Evolutionary conservation across 202 grass and related monocot genomes (phyloP).

Genomic region (Bolboschoenoplectus hybrid): DNA sequence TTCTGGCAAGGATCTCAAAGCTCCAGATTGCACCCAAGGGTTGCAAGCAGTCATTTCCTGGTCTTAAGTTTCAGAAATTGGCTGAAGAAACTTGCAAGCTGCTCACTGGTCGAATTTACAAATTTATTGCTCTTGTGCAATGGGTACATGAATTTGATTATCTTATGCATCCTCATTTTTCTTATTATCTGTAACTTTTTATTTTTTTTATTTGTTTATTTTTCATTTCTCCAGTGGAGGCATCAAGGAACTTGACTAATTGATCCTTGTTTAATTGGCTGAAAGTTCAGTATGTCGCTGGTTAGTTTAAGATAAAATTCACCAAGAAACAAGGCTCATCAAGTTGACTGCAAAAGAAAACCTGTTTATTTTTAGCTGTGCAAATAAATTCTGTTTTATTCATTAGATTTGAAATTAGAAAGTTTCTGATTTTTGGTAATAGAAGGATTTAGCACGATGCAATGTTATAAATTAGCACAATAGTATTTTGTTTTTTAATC

Average conservation of each 20-base stretch:
- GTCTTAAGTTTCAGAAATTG: constrained; percentile 78
- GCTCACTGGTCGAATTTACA: constrained; percentile 72
- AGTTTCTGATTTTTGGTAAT: neutral
- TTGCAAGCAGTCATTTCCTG: constrained; percentile 54
- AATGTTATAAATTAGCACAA: neutral
- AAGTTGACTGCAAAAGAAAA: neutral
- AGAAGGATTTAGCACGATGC: neutral
- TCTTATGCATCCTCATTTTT: constrained; percentile 8
- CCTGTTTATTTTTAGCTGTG: neutral
- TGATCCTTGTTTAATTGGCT: neutral
- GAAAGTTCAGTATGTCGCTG: neutral
- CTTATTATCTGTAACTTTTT: constrained; percentile 12
- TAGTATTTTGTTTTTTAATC: neutral
- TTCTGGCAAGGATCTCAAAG: constrained; percentile 70
- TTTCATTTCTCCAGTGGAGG: constrained; percentile 11
- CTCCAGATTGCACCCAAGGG: constrained; percentile 82
- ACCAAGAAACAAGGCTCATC: neutral
- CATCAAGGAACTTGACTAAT: neutral
- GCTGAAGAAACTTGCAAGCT: constrained; percentile 74
- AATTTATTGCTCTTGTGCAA: constrained; percentile 61
- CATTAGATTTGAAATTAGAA: neutral
- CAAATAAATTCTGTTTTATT: neutral
- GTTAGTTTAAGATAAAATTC: neutral
- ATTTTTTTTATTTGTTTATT: neutral
- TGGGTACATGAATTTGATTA: constrained; percentile 44